phyloP scores from a whole-genome alignment of 768 basidiomycete genomes.

The Gymnopilus dilepis region DNA sequence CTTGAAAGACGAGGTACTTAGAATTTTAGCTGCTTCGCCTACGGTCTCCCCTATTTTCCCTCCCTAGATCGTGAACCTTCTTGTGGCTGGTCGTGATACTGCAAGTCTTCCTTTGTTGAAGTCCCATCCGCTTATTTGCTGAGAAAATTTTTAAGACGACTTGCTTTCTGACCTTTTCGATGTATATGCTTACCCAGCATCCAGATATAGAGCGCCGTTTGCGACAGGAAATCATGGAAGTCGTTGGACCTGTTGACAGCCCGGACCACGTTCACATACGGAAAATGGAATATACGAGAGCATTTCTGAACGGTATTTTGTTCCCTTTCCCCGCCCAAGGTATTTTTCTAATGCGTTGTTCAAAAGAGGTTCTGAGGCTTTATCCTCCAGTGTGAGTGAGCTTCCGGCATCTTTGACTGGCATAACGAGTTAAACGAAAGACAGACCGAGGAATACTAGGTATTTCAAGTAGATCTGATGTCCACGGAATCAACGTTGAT shows the following conservation, averaged over 20 bases:
- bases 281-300: constrained; percentile 45
- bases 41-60: not conserved
- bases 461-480: too few species aligned
- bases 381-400: constrained; percentile 39
- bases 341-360: not conserved
- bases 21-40: too few species aligned
- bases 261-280: constrained; percentile 52
- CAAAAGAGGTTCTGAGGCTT: constrained; percentile 48
- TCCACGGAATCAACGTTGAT: too few species aligned
- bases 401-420: not conserved
- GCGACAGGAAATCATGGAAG: constrained; percentile 44
- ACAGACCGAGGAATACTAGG: too few species aligned
- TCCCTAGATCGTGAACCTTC: constrained; percentile 49
- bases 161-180: constrained; percentile 42
- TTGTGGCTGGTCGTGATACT: constrained; percentile 57
- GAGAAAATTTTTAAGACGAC: constrained; percentile 37
- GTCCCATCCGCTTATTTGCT: not conserved
- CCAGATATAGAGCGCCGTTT: constrained; percentile 42
- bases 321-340: not conserved
- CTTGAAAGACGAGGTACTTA: constrained; percentile 26
- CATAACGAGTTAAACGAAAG: not conserved
- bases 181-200: constrained; percentile 49
- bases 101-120: constrained; percentile 23
- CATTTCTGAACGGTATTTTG: constrained; percentile 36
- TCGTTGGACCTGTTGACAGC: constrained; percentile 38